Evolutionary conservation across 345 rosid species (phyloP), one percentile per base, ranked within the genome.

Genomic region (Cardamine resedifolia): DNA sequence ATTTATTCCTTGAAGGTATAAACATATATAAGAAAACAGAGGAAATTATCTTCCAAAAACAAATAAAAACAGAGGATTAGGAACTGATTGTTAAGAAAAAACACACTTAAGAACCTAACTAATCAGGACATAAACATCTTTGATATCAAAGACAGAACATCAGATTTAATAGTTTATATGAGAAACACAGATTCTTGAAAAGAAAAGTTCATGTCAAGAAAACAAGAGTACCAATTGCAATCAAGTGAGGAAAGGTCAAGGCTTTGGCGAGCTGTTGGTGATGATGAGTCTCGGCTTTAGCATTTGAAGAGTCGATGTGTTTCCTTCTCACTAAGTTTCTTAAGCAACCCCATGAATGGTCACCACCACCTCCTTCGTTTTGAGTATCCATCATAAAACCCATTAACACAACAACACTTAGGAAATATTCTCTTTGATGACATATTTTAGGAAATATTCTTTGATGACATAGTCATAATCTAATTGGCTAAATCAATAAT

Each of bases 191-290:
- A 31, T 63, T 63, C 47, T 38, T 38, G 43, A 38, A 38, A 11
- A 3, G 4, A 34, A 10, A 26, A 4, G 18, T n/a, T 7, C 12
- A 51, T 16, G 36, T 36, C 24, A 15, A 34, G 44, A 28, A 57
- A 38, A 3, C 15, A 2, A 28, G 44, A 31, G 38, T 85, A 92
- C 96, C 98, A 58, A 92, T 77, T 34, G 96, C 96, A 66, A 88
- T 85, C 68, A 92, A 86, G 86, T 92, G 87, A 68, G 81, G 81
- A 67, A 85, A 69, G 44, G 88, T 81, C 72, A 92, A 83, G 23
- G 87, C 85, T 85, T 84, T 90, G 14, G 96, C 96, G 79, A 92
- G 81, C 33, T 86, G 85, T 20, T 78, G 87, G 47, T 51, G 75
- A 28, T 47, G 67, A 48, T 75, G 85, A 16, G 56, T 60, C 8